A percentile compares a stretch with the other conserved stretches of the same genome.
Conservation (phyloP, 2,329 filamentous ascomycete species). For the Cryphonectria nitschkei region DNA sequence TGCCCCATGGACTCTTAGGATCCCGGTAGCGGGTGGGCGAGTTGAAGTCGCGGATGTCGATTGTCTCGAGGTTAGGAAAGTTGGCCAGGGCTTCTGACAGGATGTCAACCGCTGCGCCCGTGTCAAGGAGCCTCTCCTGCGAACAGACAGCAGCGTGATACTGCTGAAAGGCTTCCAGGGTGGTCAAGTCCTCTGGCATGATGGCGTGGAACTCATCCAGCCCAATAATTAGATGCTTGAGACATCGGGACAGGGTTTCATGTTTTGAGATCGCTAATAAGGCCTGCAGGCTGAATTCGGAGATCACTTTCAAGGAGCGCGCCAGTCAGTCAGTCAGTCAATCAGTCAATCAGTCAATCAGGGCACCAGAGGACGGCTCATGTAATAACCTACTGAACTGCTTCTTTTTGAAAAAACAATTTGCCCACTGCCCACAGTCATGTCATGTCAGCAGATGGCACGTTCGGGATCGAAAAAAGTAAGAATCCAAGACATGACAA, state of each 20-base stretch:
- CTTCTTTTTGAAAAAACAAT: conserved; percentile 67
- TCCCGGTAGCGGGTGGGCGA: conserved; percentile 55
- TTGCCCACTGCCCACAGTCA: conserved; percentile 48
- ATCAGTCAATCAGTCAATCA: conserved; percentile 12
- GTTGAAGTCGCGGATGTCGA: conserved; percentile 64
- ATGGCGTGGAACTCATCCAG: conserved; percentile 39
- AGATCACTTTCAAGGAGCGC: conserved; percentile 35
- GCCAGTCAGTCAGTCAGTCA: conserved; percentile 34
- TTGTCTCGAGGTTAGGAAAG: conserved; percentile 56
- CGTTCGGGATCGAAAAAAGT: neutral
- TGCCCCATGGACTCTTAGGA: conserved; percentile 50
- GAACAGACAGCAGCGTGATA: conserved; percentile 22
- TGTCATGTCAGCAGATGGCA: neutral
- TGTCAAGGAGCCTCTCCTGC: conserved; percentile 42
- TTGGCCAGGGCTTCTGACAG: conserved; percentile 59
- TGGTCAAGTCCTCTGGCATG: neutral
- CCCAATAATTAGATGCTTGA: conserved; percentile 55
- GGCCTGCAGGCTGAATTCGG: conserved; percentile 49
- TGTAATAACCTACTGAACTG: conserved; percentile 54
- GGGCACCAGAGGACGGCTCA: conserved; percentile 36
- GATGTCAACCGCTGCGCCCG: conserved; percentile 55
- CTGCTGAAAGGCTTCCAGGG: neutral
- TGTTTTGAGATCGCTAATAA: conserved; percentile 56
- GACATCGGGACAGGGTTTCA: conserved; percentile 43
- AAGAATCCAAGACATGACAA: neutral